phyloP scores from a whole-genome alignment of 164 flowering plant species.

The Echeveria elegans region DNA sequence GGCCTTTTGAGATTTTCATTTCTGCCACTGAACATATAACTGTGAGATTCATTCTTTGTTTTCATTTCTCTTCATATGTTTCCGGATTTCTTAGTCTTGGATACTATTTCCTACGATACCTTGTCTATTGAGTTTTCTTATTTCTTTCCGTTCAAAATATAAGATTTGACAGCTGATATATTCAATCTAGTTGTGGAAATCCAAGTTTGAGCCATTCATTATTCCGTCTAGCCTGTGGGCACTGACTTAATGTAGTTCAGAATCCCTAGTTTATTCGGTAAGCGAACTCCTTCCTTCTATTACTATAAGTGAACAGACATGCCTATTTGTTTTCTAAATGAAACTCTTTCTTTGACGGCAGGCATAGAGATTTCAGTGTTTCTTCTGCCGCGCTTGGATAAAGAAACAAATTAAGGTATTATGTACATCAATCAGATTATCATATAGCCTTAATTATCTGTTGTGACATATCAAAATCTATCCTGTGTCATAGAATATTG shows the following conservation, averaged over 20 bases:
- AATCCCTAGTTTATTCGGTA: conserved; percentile 7
- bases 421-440: conserved; percentile 4
- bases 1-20: conserved; percentile 52
- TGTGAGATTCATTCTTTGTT: conserved; percentile 29
- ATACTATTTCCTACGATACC: background rate
- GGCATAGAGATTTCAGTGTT: background rate
- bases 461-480: background rate
- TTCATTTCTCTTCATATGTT: background rate
- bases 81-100: background rate
- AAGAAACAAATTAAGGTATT: background rate
- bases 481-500: background rate
- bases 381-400: background rate
- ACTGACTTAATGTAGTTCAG: conserved; percentile 57
- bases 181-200: conserved; percentile 55
- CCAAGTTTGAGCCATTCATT: conserved; percentile 52
- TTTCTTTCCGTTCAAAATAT: background rate
- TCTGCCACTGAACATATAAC: conserved; percentile 48
- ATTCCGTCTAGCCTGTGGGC: conserved; percentile 70
- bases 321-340: background rate
- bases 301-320: background rate
- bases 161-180: no score
- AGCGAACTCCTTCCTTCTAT: background rate
- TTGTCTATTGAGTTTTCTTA: background rate
- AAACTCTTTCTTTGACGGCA: background rate
- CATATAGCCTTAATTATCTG: background rate